Evolutionary conservation across 106 monocot species (phyloP), one percentile per base, ranked within the genome.

Genomic region (Dendrobium chrysotoxum): DNA sequence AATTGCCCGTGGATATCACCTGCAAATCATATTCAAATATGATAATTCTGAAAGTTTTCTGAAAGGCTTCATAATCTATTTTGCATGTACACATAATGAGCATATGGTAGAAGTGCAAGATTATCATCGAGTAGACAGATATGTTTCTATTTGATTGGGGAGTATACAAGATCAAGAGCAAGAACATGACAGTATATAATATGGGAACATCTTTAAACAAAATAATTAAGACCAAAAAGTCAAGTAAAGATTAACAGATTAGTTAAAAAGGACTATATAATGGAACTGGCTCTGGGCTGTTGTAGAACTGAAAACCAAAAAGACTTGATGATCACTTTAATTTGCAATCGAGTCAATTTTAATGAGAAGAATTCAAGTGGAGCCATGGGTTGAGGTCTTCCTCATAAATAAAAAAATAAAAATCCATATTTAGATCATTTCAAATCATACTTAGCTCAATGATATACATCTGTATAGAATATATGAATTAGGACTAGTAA

Each of bases 1-100:
- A 66, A 87, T 75, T 87, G 87, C 28, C 87, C 87, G 68, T 87
- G 87, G 38, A 87, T 84, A 55, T 87, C 87, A 81, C 79, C 80
- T 80, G 74, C 21, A 50, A 76, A 47, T 74, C 76, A 50, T 28
- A 47, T 42, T 8, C 23, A 74, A 42, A 20, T 74, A 23, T 74
- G 18, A 74, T 21, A 41, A 74, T 21, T 28, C 16, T 71, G 13
- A 71, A 38, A 8, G 1, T 7, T 28, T 71, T 71, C 16, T 38
- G 28, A 68, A 67, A 31, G 15, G 71, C 31, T 71, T 71, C 13
- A 31, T 71, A 71, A 71, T 71, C 35, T 16, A 35, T 71, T 4
- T 28, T 23, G 31, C 71, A 30, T 0, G 26, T 67, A 28, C 0
- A 7, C 28, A 10, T 28, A 7, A 67, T 28, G 26, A 31, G 4